phyloP scores from a whole-genome alignment of 768 basidiomycete genomes.

The Asterophora lycoperdoides region DNA sequence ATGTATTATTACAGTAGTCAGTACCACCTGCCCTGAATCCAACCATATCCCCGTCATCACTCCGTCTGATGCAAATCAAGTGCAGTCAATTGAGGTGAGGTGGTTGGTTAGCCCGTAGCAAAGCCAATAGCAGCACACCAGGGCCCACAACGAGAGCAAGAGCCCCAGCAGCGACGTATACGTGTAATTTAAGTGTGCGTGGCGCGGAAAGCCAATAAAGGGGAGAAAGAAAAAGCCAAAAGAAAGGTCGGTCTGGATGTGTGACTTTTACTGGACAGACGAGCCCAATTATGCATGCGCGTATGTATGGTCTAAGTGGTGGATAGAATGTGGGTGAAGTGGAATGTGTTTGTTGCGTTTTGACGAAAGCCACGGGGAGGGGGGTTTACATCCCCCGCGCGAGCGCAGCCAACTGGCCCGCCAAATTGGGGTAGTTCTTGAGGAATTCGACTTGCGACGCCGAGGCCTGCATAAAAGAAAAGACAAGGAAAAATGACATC shows the following conservation, averaged over 20 bases:
- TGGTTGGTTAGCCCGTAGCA: not conserved
- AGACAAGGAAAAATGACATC: not conserved
- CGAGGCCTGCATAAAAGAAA: slow-evolving; percentile 53
- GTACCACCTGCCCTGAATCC: no score
- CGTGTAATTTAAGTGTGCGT: slow-evolving; percentile 5
- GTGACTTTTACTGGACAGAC: no score
- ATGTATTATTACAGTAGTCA: no score
- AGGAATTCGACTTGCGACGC: slow-evolving; percentile 80
- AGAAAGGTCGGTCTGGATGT: not conserved
- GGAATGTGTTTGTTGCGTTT: no score
- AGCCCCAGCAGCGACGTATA: not conserved
- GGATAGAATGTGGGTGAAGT: no score
- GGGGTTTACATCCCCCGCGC: slow-evolving; percentile 25
- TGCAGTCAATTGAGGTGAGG: slow-evolving; percentile 10
- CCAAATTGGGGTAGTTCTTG: slow-evolving; percentile 79
- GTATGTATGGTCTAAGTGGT: not conserved
- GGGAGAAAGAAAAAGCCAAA: not conserved
- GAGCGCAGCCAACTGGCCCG: slow-evolving; percentile 53
- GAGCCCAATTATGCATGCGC: not conserved
- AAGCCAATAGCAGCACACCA: slow-evolving; percentile 3
- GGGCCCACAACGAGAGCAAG: not conserved
- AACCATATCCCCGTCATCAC: no score
- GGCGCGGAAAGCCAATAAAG: not conserved
- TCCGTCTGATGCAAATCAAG: not conserved
- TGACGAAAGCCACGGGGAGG: no score